Conservation (phyloP, 2,329 filamentous ascomycete genomes). For the Talaromyces piceae region DNA sequence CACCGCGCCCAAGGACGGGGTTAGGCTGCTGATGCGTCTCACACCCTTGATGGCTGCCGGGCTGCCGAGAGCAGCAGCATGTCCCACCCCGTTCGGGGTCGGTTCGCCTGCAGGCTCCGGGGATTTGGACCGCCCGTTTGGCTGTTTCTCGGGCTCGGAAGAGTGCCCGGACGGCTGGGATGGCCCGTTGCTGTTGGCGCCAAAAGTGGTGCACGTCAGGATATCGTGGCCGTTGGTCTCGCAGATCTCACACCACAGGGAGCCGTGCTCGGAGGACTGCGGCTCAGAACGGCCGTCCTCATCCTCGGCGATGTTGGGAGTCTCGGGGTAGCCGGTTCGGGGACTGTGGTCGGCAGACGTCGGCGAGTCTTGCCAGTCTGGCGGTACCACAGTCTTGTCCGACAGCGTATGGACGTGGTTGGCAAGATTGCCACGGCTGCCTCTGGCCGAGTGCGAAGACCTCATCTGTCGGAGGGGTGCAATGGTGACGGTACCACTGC, state of each 20-base stretch:
- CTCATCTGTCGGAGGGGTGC: slow-evolving; percentile 28
- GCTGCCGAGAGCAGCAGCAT: slow-evolving; percentile 12
- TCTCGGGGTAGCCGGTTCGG: slow-evolving; percentile 19
- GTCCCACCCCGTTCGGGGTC: slow-evolving; percentile 1
- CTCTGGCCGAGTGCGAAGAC: slow-evolving; percentile 18
- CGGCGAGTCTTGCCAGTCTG: slow-evolving; percentile 32
- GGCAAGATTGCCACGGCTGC: slow-evolving; percentile 17
- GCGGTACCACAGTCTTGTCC: slow-evolving; percentile 36
- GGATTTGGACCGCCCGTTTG: neutral
- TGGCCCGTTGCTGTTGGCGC: slow-evolving; percentile 29
- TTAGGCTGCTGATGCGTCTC: slow-evolving; percentile 32
- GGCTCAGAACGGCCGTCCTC: slow-evolving; percentile 34
- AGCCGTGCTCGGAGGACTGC: slow-evolving; percentile 61
- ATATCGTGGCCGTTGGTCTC: slow-evolving; percentile 90
- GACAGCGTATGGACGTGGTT: slow-evolving; percentile 35
- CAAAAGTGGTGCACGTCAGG: slow-evolving; percentile 83
- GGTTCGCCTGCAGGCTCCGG: slow-evolving; percentile 14
- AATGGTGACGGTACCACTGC: slow-evolving; percentile 30
- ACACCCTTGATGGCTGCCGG: slow-evolving; percentile 29
- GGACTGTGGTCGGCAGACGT: slow-evolving; percentile 17
- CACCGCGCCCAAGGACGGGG: slow-evolving; percentile 51
- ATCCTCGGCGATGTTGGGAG: slow-evolving; percentile 24
- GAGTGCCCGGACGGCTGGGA: slow-evolving; percentile 1
- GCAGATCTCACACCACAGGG: slow-evolving; percentile 92
- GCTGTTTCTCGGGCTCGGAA: neutral